These are phyloP conservation scores for Mycena belliarum DNA, from an alignment of 768 basidiomycete genomes.

Conservation along the genomic window DNA sequence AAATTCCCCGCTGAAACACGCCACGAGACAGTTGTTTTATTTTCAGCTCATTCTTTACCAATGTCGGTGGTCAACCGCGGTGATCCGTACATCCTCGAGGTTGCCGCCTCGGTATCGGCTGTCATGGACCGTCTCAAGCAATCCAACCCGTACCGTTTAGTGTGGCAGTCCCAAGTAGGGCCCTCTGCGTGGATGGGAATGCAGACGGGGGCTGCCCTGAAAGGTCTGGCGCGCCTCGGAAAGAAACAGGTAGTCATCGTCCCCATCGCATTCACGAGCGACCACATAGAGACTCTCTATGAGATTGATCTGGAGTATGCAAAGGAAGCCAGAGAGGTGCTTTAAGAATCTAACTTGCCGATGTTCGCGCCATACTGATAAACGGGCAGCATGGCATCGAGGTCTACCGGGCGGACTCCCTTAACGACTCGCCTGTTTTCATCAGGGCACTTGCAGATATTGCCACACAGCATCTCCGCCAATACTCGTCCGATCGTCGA, in stretches of 20 bases:
- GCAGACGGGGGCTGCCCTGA: constrained; percentile 89
- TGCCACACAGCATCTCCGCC: constrained; percentile 73
- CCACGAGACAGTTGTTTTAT: constrained; percentile 78
- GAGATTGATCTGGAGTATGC: constrained; percentile 95
- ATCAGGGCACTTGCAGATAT: constrained; percentile 94
- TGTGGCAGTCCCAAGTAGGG: constrained; percentile 98
- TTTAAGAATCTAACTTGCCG: constrained; percentile 25
- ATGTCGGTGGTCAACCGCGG: constrained; percentile 99
- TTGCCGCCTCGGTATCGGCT: constrained; percentile 89
- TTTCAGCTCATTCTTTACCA: constrained; percentile 96
- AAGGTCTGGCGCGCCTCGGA: constrained; percentile 78
- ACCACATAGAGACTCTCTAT: constrained; percentile 98
- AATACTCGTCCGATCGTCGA: constrained; percentile 57
- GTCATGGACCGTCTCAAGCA: constrained; percentile 87
- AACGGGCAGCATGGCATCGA: constrained; percentile 82
- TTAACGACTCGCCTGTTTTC: constrained; percentile 96
- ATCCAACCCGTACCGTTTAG: constrained; percentile 86
- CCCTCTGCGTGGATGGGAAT: constrained; percentile 98
- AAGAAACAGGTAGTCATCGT: constrained; percentile 80
- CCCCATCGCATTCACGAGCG: constrained; percentile 97
- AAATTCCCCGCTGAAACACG: constrained; percentile 76
- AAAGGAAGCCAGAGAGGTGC: constrained; percentile 87
- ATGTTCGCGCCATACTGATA: constrained; percentile 18
- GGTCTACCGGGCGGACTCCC: constrained; percentile 82
- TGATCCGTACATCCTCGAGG: constrained; percentile 95